A percentile compares a stretch with the other conserved stretches of the same genome.
phyloP scores from a whole-genome alignment of 1,284 basidiomycete genomes.

The Tilletia horrida region DNA sequence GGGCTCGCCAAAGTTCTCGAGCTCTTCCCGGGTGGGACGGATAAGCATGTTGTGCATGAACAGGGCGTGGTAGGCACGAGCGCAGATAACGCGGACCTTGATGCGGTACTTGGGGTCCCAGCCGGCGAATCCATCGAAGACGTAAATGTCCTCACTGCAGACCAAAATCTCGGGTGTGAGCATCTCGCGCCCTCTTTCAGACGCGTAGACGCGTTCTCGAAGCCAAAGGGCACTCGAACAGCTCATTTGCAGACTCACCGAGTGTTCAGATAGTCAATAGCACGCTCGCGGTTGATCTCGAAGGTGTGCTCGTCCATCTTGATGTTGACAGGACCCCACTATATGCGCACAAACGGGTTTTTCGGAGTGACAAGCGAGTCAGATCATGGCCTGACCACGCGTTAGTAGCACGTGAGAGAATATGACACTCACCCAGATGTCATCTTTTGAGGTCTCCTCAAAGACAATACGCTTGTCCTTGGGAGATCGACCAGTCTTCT shows the following conservation, averaged over 20 bases:
- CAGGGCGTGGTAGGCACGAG: conserved; percentile 95
- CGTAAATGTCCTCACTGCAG: conserved; percentile 88
- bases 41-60: conserved; percentile 98
- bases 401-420: not conserved
- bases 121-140: conserved; percentile 95
- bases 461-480: conserved; percentile 99
- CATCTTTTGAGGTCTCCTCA: conserved; percentile 93
- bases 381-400: not conserved
- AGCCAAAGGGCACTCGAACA: not conserved
- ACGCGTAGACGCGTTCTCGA: conserved; percentile 4
- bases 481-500: conserved; percentile 96
- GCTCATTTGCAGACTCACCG: conserved; percentile 25
- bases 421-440: conserved; percentile 68
- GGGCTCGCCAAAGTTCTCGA: conserved; percentile 92
- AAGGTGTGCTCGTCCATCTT: conserved; percentile 98
- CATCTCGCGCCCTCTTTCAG: not conserved
- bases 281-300: conserved; percentile 99
- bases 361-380: not conserved
- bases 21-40: conserved; percentile 89
- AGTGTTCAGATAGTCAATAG: conserved; percentile 99
- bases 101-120: conserved; percentile 99
- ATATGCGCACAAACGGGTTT: not conserved
- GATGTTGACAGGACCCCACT: conserved; percentile 98
- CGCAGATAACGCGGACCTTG: conserved; percentile 98
- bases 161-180: not conserved